A percentile compares a stretch with the other conserved stretches of the same genome.
phyloP scores from a whole-genome alignment of 2,329 filamentous ascomycete species.

The Diplodia seriata region DNA sequence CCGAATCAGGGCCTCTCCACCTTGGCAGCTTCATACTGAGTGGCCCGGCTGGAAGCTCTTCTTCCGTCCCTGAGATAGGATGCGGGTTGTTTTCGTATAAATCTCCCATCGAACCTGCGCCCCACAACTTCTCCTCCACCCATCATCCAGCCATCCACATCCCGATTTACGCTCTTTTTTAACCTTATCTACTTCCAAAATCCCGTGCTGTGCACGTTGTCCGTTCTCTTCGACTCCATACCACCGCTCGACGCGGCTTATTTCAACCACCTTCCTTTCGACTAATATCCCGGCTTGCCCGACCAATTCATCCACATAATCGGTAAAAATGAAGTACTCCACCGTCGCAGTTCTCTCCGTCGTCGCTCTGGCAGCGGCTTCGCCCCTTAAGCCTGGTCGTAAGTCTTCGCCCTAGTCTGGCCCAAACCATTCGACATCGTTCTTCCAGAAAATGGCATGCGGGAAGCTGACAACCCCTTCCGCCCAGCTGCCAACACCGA shows the following conservation, averaged over 20 bases:
- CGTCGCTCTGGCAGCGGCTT: slow-evolving; percentile 37
- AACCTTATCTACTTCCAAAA: slow-evolving; percentile 18
- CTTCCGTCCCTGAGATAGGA: background rate
- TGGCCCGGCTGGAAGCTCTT: background rate
- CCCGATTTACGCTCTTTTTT: slow-evolving; percentile 25
- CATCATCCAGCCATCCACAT: slow-evolving; percentile 15
- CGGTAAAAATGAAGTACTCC: slow-evolving; percentile 39
- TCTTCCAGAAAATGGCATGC: background rate
- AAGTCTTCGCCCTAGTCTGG: slow-evolving; percentile 35
- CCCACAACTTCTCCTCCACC: slow-evolving; percentile 2
- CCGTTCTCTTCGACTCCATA: slow-evolving; percentile 11
- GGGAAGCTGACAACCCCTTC: background rate
- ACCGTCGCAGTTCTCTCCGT: slow-evolving; percentile 37
- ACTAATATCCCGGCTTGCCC: background rate
- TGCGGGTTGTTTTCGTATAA: slow-evolving; percentile 6
- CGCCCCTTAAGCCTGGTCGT: slow-evolving; percentile 38
- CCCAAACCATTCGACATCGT: background rate
- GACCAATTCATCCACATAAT: background rate
- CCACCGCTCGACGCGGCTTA: slow-evolving; percentile 16
- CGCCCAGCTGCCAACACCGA: slow-evolving; percentile 16
- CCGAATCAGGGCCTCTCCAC: slow-evolving; percentile 3
- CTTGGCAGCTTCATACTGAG: slow-evolving; percentile 13
- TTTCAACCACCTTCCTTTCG: slow-evolving; percentile 20
- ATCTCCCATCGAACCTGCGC: background rate
- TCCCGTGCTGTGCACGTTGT: slow-evolving; percentile 20